Conservation (phyloP, 2,329 filamentous ascomycete genomes). For the Penicillium sp. region DNA sequence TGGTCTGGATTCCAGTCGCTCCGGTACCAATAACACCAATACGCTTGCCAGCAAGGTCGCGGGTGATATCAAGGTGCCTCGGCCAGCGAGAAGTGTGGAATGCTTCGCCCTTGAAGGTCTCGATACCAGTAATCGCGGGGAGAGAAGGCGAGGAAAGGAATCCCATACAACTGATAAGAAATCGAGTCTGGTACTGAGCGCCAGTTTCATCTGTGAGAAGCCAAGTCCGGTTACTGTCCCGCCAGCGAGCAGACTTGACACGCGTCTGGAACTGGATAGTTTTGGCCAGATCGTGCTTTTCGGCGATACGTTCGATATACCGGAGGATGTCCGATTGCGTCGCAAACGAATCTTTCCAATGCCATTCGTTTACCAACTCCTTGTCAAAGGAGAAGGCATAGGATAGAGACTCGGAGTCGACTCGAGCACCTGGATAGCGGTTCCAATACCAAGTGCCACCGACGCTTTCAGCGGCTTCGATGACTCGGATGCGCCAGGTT, state of each 20-base stretch:
- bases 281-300: conserved; percentile 4
- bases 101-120: too few relatives aligned
- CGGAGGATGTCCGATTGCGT: conserved; percentile 11
- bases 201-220: conserved; percentile 1
- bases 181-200: conserved; percentile 2
- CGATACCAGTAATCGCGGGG: too few relatives aligned
- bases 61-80: too few relatives aligned
- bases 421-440: conserved; percentile 1
- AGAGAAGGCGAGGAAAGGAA: conserved; percentile 19
- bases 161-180: conserved; percentile 5
- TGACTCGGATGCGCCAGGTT: conserved; percentile 11
- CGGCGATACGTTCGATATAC: conserved; percentile 6
- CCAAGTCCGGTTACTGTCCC: conserved; percentile 1
- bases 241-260: conserved; percentile 6
- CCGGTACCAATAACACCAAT: too few relatives aligned
- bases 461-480: conserved; percentile 12
- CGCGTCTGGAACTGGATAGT: conserved; percentile 10
- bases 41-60: too few relatives aligned
- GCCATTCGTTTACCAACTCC: conserved; percentile 44
- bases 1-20: too few relatives aligned
- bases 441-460: conserved; percentile 3
- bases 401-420: background rate
- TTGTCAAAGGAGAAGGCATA: conserved; percentile 6
- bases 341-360: conserved; percentile 9
- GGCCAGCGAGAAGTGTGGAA: too few relatives aligned